phyloP scores from a whole-genome alignment of 306 rosid genomes.

The Phaseolus lunatus region DNA sequence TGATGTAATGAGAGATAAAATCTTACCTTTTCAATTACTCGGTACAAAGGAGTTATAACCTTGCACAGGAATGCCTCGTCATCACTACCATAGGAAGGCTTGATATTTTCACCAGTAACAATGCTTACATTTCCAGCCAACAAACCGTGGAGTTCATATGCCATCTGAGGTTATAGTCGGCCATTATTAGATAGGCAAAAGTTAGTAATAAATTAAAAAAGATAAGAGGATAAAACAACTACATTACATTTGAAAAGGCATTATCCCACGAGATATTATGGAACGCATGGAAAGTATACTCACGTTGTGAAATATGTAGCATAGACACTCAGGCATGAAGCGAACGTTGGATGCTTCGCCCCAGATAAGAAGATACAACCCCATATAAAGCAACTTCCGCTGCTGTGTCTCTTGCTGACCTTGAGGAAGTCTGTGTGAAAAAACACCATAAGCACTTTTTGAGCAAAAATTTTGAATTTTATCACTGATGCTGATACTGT shows the following conservation, averaged over 20 bases:
- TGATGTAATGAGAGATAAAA: slow-evolving; percentile 32
- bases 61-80: slow-evolving; percentile 93
- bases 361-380: slow-evolving; percentile 94
- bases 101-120: slow-evolving; percentile 97
- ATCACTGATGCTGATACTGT: slow-evolving; percentile 25
- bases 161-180: slow-evolving; percentile 71
- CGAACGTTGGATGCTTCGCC: slow-evolving; percentile 95
- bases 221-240: slow-evolving; percentile 23
- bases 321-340: slow-evolving; percentile 95
- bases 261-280: slow-evolving; percentile 34
- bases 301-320: slow-evolving; percentile 95
- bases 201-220: neutral
- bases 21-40: slow-evolving; percentile 78
- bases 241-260: slow-evolving; percentile 30
- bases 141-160: slow-evolving; percentile 92
- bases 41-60: slow-evolving; percentile 85
- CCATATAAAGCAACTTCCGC: slow-evolving; percentile 94
- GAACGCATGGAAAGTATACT: slow-evolving; percentile 46
- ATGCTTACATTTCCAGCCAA: slow-evolving; percentile 99
- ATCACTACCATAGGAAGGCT: slow-evolving; percentile 99
- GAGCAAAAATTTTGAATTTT: neutral
- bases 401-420: slow-evolving; percentile 85
- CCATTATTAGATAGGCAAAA: slow-evolving; percentile 42
- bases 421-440: slow-evolving; percentile 76
- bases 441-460: slow-evolving; percentile 43